A percentile compares a stretch with the other conserved stretches of the same genome.
Evolutionary conservation across 129 eudicot species (phyloP).

Genomic region (Escallonia herrerae): DNA sequence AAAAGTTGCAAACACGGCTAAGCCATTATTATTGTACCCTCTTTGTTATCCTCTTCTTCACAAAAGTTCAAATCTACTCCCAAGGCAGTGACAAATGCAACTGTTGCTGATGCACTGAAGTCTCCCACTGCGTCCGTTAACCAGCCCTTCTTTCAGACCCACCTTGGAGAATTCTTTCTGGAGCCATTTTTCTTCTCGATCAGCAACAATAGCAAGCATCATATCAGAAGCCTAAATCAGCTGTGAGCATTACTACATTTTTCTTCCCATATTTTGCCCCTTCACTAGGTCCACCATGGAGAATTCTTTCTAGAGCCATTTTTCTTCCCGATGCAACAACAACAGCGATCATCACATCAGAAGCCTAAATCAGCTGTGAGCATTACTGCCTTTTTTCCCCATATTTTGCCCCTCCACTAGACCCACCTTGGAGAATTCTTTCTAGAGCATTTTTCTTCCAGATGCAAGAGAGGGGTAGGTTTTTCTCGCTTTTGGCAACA

Average conservation of each 20-base stretch:
- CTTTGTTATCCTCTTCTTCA: constrained; percentile 62
- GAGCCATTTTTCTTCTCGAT: constrained; percentile 48
- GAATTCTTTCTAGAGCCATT: constrained; percentile 52
- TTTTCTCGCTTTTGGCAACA: no score
- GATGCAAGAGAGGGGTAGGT: no score
- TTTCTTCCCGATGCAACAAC: constrained; percentile 34
- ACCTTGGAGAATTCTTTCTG: constrained; percentile 36
- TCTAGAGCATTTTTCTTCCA: constrained; percentile 48
- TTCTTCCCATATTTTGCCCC: no score
- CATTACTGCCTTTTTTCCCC: no score
- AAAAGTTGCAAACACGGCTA: no score
- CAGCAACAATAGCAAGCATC: constrained; percentile 1
- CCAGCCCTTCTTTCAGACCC: constrained; percentile 41
- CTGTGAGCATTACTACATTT: constrained; percentile 11
- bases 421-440: constrained; percentile 29
- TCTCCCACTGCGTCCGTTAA: constrained; percentile 77
- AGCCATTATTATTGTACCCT: constrained; percentile 19
- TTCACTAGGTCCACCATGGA: constrained; percentile 14
- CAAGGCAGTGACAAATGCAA: constrained; percentile 4
- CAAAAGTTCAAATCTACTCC: constrained; percentile 43
- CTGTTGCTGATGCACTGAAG: constrained; percentile 25
- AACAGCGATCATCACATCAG: no score
- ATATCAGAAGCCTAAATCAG: no score
- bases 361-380: no score
- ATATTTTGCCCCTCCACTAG: no score